Base-by-base conservation (phyloP, 768 basidiomycete species). In the Boletus subcaerulescens region DNA sequence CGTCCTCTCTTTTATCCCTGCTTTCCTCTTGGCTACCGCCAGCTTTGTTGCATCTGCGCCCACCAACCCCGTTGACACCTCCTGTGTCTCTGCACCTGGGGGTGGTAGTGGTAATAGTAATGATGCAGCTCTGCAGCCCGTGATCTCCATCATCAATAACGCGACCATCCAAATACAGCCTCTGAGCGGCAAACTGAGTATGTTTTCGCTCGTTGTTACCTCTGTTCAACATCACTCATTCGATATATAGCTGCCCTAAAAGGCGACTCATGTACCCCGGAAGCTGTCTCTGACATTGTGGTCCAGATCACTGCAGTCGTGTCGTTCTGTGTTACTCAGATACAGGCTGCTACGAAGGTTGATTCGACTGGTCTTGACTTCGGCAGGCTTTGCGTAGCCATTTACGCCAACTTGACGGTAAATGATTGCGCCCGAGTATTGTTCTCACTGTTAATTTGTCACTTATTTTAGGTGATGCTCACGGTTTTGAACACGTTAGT, bases 1-100 rank as follows among this genome's bases (percentile, higher is more conserved):
- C 45, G 52, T 55, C 58, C 59, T 60, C 26, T 60, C 57, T 5
- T 60, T 60, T 8, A 52, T 61, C 44, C 53, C 47, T 57, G 55
- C 60, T 15, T 43, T 61, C 51, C 38, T 52, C 18, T 31, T 56
- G 13, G 42, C 55, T 10, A 43, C 50, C 1, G 47, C 60, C 12
- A 46, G 60, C 47, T 45, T 54, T 31, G 52, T 51, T 13, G 51
- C 36, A 33, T 59, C 59, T 18, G 53, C 47, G 9, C 60, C 54
- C 7, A 2, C 52, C 38, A 13, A n/a, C 14, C 45, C 47, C n/a
- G 10, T 26, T 12, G 52, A 33, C 18, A 45, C 48, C 0, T 44
- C 59, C 5, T 61, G 62, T 40, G 42, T 53, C 41, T 32, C 54
- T 9, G 5, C 15, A 12, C 24, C 51, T 14, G n/a, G 14, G 29